These are phyloP conservation scores for Trametes cingulata DNA, from an alignment of 768 basidiomycete genomes.

Conservation along the genomic window DNA sequence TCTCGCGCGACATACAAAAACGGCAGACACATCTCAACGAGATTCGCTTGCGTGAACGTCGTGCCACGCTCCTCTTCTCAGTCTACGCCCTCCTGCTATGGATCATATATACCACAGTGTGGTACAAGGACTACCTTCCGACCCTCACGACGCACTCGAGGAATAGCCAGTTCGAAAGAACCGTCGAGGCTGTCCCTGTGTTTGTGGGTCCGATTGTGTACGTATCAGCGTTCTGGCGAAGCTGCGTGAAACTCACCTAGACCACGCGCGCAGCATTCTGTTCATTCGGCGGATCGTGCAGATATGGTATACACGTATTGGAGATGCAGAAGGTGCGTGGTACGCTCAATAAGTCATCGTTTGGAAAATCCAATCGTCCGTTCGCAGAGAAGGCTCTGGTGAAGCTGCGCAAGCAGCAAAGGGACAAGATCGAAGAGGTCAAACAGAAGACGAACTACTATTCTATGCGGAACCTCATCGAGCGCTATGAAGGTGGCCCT, in stretches of 20 bases:
- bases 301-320: conserved; percentile 80
- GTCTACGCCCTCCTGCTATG: conserved; percentile 75
- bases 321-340: conserved; percentile 72
- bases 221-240: conserved; percentile 34
- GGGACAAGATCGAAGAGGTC: conserved; percentile 88
- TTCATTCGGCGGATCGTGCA: conserved; percentile 81
- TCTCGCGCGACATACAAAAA: conserved; percentile 70
- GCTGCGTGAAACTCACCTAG: neutral
- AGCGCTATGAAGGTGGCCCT: conserved; percentile 78
- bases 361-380: neutral
- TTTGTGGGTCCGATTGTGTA: conserved; percentile 78
- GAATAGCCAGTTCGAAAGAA: conserved; percentile 40
- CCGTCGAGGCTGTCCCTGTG: conserved; percentile 56
- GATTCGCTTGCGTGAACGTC: conserved; percentile 81
- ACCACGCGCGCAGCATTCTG: conserved; percentile 49
- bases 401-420: conserved; percentile 71
- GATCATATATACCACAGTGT: conserved; percentile 69
- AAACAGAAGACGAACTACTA: conserved; percentile 99
- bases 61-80: conserved; percentile 75
- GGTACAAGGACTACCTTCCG: conserved; percentile 67
- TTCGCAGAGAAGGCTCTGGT: conserved; percentile 76
- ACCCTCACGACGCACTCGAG: conserved; percentile 33
- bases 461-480: conserved; percentile 84
- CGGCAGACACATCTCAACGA: conserved; percentile 75
- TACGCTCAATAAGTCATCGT: neutral